Evolutionary conservation across 2,329 filamentous ascomycete genomes (phyloP).

Genomic region (Plenodomus lindquistii): DNA sequence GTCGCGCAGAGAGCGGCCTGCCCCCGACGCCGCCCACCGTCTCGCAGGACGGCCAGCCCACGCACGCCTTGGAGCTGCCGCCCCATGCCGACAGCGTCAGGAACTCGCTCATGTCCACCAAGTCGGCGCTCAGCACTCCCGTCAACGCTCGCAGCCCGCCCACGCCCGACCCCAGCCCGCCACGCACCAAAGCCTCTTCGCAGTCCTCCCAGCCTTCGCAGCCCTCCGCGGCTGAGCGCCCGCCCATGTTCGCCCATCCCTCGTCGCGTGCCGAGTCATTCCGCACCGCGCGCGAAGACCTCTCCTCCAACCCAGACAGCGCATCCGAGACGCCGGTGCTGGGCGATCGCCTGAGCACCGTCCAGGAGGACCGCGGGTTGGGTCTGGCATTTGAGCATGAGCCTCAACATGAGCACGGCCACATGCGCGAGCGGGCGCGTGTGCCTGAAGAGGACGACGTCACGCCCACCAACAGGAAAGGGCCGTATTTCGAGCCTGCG

Average conservation of each 20-base stretch:
- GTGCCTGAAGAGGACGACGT: constrained; percentile 31
- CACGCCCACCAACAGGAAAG: constrained; percentile 36
- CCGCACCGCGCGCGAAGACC: constrained; percentile 51
- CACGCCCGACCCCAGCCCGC: constrained; percentile 45
- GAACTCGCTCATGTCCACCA: constrained; percentile 45
- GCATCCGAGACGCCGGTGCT: constrained; percentile 29
- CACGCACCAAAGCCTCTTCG: constrained; percentile 28
- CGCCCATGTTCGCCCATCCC: constrained; percentile 38
- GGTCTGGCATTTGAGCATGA: constrained; percentile 40
- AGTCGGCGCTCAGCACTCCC: constrained; percentile 47
- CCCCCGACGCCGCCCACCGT: constrained; percentile 53
- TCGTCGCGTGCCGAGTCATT: constrained; percentile 53
- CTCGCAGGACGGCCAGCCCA: constrained; percentile 34
- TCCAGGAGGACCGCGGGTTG: constrained; percentile 38
- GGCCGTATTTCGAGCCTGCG: constrained; percentile 12
- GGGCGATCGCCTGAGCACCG: constrained; percentile 30
- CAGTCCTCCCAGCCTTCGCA: too few species aligned
- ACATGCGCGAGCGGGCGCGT: too few species aligned
- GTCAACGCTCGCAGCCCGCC: constrained; percentile 47
- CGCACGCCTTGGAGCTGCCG: constrained; percentile 27
- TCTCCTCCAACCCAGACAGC: constrained; percentile 40
- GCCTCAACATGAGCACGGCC: too few species aligned
- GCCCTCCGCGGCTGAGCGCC: constrained; percentile 23
- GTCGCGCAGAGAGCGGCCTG: constrained; percentile 42
- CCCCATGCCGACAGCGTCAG: constrained; percentile 47